Percentiles rank a stretch among this genome's conserved stretches.
Evolutionary conservation across 495 filamentous ascomycete species (phyloP).

Genomic region (Copromyces sp.): DNA sequence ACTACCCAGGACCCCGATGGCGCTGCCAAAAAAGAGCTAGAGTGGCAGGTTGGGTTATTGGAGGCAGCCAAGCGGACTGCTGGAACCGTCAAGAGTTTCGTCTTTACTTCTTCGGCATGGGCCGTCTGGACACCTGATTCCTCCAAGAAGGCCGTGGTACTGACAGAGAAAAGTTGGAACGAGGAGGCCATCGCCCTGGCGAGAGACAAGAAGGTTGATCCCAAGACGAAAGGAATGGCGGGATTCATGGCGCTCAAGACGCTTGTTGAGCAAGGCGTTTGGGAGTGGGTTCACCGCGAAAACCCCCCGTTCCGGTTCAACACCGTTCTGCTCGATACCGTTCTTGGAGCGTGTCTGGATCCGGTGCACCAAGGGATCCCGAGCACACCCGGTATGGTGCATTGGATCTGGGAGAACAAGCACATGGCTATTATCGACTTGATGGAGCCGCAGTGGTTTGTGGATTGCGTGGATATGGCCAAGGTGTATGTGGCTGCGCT

Average conservation of each 20-base stretch:
- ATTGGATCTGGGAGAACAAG: constrained; percentile 19
- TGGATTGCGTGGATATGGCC: constrained; percentile 21
- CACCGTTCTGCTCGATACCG: constrained; percentile 21
- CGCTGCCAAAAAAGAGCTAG: constrained; percentile 15
- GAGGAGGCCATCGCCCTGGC: constrained; percentile 18
- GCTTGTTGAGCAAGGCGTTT: constrained; percentile 22
- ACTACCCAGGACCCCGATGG: constrained; percentile 13
- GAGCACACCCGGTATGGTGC: constrained; percentile 25
- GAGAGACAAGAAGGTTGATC: constrained; percentile 5
- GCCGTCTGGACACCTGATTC: constrained; percentile 23
- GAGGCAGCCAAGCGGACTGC: constrained; percentile 14
- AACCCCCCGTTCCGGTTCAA: constrained; percentile 24
- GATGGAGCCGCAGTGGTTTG: constrained; percentile 26
- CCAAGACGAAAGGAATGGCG: constrained; percentile 15
- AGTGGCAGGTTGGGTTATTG: constrained; percentile 19
- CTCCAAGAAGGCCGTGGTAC: constrained; percentile 6
- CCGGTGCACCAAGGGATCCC: constrained; percentile 18
- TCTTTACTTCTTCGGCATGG: constrained; percentile 24
- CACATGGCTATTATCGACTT: constrained; percentile 13
- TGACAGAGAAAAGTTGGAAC: constrained; percentile 22
- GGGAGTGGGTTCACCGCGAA: constrained; percentile 26
- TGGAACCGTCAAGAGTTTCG: constrained; percentile 16
- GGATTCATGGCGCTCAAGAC: constrained; percentile 30
- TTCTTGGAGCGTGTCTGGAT: constrained; percentile 24
- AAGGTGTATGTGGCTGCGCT: constrained; percentile 22